These are phyloP conservation scores for Spergularia bocconei DNA, from an alignment of 148 eudicot species.

Conservation along the genomic window DNA sequence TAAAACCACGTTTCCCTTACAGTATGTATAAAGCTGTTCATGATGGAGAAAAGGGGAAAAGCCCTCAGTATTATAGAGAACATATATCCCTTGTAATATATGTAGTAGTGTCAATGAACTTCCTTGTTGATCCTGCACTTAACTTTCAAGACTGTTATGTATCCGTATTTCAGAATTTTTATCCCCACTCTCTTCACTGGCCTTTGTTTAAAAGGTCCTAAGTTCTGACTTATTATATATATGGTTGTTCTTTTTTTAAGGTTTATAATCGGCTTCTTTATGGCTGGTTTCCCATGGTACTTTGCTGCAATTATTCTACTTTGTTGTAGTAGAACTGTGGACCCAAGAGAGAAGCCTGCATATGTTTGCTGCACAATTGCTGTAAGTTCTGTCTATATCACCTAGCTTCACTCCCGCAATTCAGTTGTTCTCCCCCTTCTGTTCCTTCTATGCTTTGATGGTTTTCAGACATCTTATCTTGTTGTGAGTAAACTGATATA, in stretches of 20 bases:
- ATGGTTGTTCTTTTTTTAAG: constrained; percentile 40
- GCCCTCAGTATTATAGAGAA: no score
- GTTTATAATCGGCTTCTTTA: constrained; percentile 87
- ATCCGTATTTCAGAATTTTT: no score
- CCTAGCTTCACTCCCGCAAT: background rate
- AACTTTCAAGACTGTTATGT: background rate
- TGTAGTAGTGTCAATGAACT: background rate
- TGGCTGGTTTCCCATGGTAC: constrained; percentile 92
- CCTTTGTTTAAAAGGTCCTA: background rate
- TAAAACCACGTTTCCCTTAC: no score
- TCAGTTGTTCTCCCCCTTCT: constrained; percentile 8
- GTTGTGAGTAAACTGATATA: no score
- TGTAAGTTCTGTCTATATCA: constrained; percentile 42
- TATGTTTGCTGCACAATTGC: constrained; percentile 74
- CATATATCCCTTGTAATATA: no score
- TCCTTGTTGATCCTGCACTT: background rate
- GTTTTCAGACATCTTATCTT: background rate
- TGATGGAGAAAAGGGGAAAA: background rate
- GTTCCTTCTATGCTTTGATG: constrained; percentile 20
- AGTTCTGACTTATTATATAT: constrained; percentile 2
- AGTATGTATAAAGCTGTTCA: background rate
- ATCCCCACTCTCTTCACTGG: background rate
- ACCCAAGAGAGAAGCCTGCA: constrained; percentile 87
- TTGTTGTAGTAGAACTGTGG: constrained; percentile 47
- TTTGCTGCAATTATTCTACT: constrained; percentile 58